These are phyloP conservation scores for Paraconiothyrium brasiliense DNA, from an alignment of 2,329 filamentous ascomycete species.

Conservation along the genomic window DNA sequence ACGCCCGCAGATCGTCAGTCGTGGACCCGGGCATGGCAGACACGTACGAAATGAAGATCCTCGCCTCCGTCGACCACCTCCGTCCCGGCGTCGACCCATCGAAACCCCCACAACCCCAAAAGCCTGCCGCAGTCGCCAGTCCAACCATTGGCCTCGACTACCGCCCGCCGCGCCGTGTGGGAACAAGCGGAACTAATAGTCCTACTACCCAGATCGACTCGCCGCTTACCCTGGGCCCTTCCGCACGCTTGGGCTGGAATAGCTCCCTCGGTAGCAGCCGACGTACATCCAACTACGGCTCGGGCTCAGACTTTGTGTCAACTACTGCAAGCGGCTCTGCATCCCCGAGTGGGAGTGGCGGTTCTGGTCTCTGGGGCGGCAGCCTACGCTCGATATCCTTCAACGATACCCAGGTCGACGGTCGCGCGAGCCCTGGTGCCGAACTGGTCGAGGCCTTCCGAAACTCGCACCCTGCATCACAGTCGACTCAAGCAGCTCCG, in stretches of 20 bases:
- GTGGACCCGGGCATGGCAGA: slow-evolving; percentile 59
- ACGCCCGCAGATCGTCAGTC: slow-evolving; percentile 51
- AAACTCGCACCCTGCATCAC: slow-evolving; percentile 29
- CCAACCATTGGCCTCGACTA: slow-evolving; percentile 37
- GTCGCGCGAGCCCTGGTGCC: slow-evolving; percentile 34
- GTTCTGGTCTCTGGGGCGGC: slow-evolving; percentile 51
- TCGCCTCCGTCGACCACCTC: slow-evolving; percentile 80
- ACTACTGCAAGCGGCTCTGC: slow-evolving; percentile 32
- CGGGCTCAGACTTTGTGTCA: slow-evolving; percentile 32
- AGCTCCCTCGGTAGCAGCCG: slow-evolving; percentile 53
- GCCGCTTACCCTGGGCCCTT: slow-evolving; percentile 40
- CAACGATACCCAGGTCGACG: slow-evolving; percentile 22
- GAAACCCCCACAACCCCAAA: slow-evolving; percentile 38
- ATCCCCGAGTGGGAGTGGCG: slow-evolving; percentile 30
- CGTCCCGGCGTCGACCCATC: slow-evolving; percentile 60
- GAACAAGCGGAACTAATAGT: slow-evolving; percentile 32
- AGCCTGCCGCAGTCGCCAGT: slow-evolving; percentile 40
- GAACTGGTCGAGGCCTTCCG: slow-evolving; percentile 49
- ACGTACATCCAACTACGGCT: slow-evolving; percentile 46
- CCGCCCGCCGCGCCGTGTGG: slow-evolving; percentile 32
- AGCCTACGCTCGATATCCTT: slow-evolving; percentile 31
- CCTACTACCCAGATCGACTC: slow-evolving; percentile 41
- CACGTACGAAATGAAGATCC: slow-evolving; percentile 76
- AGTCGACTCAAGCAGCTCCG: slow-evolving; percentile 21
- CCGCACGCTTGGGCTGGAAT: slow-evolving; percentile 42